These are phyloP conservation scores for Mycena polygramma DNA, from an alignment of 768 basidiomycete genomes.

Conservation along the genomic window DNA sequence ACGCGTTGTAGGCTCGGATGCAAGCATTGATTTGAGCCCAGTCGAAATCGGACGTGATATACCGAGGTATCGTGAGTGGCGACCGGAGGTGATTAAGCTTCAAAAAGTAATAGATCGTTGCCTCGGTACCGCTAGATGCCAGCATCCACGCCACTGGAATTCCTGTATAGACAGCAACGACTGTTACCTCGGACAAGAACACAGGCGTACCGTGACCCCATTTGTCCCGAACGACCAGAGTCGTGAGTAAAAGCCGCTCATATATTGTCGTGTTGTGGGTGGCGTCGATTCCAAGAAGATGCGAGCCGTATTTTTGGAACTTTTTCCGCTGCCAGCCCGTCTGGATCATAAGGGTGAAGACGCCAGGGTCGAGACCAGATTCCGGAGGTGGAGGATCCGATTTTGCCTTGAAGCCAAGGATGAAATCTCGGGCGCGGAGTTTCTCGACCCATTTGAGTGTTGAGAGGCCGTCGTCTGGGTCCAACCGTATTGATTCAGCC, in stretches of 20 bases:
- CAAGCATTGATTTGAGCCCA: not conserved
- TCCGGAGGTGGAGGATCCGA: constrained; percentile 9
- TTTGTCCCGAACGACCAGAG: not conserved
- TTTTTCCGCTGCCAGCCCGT: constrained; percentile 16
- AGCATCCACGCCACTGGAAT: not conserved
- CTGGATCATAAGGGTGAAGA: constrained; percentile 26
- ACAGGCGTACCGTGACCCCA: not conserved
- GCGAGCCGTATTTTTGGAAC: constrained; percentile 16
- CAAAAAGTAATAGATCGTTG: not conserved
- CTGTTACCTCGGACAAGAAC: not conserved
- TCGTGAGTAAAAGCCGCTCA: not conserved
- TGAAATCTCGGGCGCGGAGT: not conserved
- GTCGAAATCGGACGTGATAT: not conserved
- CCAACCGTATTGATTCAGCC: not conserved
- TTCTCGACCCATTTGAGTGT: not conserved
- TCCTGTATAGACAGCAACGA: not conserved
- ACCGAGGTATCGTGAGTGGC: not conserved
- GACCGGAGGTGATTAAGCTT: too few species aligned
- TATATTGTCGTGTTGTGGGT: constrained; percentile 21
- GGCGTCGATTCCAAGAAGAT: constrained; percentile 23
- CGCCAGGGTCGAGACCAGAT: constrained; percentile 15
- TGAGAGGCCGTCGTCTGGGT: constrained; percentile 3
- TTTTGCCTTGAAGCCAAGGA: constrained; percentile 8
- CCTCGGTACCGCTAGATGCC: not conserved
- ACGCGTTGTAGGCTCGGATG: not conserved